Base-by-base conservation (phyloP, 208 protist genomes). In the Lotmaria passim region DNA sequence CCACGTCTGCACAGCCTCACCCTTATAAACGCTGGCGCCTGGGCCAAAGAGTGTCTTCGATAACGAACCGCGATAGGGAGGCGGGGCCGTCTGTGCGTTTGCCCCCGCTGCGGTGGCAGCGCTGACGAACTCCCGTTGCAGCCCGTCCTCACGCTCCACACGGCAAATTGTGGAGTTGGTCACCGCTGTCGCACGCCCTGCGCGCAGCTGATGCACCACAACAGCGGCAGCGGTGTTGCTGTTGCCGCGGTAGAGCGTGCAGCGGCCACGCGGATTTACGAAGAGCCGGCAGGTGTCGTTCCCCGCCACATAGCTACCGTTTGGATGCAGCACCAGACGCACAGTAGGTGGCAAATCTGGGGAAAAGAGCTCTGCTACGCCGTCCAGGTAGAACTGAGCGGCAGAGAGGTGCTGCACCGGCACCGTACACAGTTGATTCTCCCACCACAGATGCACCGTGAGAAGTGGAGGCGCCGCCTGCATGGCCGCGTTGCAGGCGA, bases 241-340 rank as follows among this genome's bases (percentile, higher is more conserved):
- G 39, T 31, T 30, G 4, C 31, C 44, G 4, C 30, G 2, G 43
- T n/a, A 48, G 31, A 70, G 64, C 2, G 24, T 52, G 41, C 56
- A 66, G 38, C 63, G 44, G n/a, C 71, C 71, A 28, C 65, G 36
- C 0, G 57, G 21, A 19, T 19, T 50, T 7, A 77, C 71, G n/a
- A 61, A 53, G 41, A 77, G 57, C 28, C 33, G 55, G 7, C 2
- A 15, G 7, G 10, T 0, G 12, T 12, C 48, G 17, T 14, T 43
- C 24, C 33, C 43, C 0, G 82, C 81, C 5, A 75, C 33, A 48
- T 90, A 90, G 56, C 79, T 66, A 30, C 87, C 87, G 31, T 51
- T 69, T 5, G 61, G 57, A 23, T 89, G 75, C 43, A 93, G 57
- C n/a, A 79, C 55, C 24, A 93, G 44, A 21, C 73, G 78, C 53